phyloP scores from a whole-genome alignment of 495 filamentous ascomycete genomes.

The Terfezia boudieri region DNA sequence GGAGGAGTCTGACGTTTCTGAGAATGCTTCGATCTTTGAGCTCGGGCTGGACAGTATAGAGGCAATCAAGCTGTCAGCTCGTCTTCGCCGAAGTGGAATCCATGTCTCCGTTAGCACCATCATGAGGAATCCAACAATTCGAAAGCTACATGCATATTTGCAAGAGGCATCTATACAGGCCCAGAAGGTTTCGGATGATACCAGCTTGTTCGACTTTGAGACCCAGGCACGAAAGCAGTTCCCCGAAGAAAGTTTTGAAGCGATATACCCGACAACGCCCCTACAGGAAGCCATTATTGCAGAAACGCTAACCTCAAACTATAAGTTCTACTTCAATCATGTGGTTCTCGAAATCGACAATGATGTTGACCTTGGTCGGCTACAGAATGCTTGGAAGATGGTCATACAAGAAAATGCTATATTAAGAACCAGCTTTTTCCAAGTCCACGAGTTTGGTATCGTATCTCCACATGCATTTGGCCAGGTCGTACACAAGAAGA shows the following conservation, averaged over 20 bases:
- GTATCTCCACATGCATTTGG: constrained; percentile 30
- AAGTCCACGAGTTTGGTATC: constrained; percentile 31
- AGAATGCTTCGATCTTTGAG: constrained; percentile 35
- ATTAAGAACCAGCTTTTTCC: constrained; percentile 48
- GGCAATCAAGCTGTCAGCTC: constrained; percentile 42
- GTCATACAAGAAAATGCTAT: constrained; percentile 41
- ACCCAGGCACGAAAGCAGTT: constrained; percentile 17
- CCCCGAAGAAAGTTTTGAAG: constrained; percentile 24
- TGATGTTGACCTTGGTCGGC: constrained; percentile 26
- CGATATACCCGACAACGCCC: constrained; percentile 41
- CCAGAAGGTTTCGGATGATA: not conserved
- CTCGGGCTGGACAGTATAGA: constrained; percentile 51
- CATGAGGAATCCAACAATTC: constrained; percentile 44
- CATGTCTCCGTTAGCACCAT: constrained; percentile 40
- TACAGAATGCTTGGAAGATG: constrained; percentile 37
- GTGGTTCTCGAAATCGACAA: constrained; percentile 36
- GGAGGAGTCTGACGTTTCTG: constrained; percentile 25
- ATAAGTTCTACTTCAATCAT: constrained; percentile 57
- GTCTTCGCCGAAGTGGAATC: constrained; percentile 35
- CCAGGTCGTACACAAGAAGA: constrained; percentile 33
- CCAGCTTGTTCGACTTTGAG: constrained; percentile 19
- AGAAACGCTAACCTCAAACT: constrained; percentile 44
- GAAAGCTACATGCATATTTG: constrained; percentile 24
- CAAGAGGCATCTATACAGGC: not conserved
- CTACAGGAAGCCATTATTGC: constrained; percentile 67